Conservation (phyloP, 306 rosid genomes). For the Senna siamea region DNA sequence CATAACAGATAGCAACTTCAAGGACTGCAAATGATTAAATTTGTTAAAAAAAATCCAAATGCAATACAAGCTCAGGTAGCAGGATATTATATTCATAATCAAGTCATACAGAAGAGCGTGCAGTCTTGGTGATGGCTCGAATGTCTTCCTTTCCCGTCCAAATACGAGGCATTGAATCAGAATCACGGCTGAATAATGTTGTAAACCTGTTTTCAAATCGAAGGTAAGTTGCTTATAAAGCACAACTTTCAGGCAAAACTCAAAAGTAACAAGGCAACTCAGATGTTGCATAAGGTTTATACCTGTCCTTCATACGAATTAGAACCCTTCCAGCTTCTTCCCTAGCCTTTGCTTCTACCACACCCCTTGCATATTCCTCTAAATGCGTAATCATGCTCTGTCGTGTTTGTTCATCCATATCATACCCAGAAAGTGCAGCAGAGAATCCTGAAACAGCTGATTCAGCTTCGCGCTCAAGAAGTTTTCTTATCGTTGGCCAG, state of each 20-base stretch:
- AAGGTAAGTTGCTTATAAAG: conserved; percentile 35
- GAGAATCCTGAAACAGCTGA: conserved; percentile 72
- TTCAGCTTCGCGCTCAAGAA: conserved; percentile 71
- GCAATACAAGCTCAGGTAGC: conserved; percentile 17
- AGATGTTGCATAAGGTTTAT: conserved; percentile 35
- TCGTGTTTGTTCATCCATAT: conserved; percentile 62
- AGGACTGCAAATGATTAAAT: conserved; percentile 59
- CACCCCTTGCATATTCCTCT: conserved; percentile 65
- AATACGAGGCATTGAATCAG: conserved; percentile 94
- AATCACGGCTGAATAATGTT: conserved; percentile 76
- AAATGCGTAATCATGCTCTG: conserved; percentile 49
- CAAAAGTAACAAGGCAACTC: background rate
- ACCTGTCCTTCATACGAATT: conserved; percentile 90
- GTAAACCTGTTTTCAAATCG: conserved; percentile 66
- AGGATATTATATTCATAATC: conserved; percentile 29
- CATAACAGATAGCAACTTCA: conserved; percentile 83
- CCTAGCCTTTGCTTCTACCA: conserved; percentile 77
- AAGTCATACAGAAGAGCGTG: conserved; percentile 73
- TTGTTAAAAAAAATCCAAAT: conserved; percentile 25
- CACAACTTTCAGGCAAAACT: background rate
- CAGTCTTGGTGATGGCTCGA: conserved; percentile 78
- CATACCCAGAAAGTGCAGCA: conserved; percentile 64
- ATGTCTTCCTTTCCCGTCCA: conserved; percentile 92
- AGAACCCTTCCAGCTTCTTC: conserved; percentile 91
- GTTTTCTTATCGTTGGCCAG: conserved; percentile 80